A percentile compares a stretch with the other conserved stretches of the same genome.
phyloP scores from a whole-genome alignment of 495 filamentous ascomycete genomes.

The Talaromyces trachyspermus region DNA sequence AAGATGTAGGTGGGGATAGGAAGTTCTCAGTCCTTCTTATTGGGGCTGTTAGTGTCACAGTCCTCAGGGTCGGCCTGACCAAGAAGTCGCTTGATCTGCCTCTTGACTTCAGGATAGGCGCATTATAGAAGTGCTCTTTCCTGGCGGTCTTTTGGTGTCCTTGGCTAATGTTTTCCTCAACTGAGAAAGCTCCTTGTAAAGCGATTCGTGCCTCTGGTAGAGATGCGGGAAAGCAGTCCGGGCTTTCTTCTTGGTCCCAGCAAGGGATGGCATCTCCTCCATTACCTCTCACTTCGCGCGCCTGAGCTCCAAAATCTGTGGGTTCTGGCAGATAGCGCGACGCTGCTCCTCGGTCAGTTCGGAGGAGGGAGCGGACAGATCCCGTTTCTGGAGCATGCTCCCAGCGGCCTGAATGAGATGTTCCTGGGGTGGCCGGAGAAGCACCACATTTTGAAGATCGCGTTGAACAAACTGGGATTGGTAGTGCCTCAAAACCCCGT shows the following conservation, averaged over 20 bases:
- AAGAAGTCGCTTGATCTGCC: conserved; percentile 23
- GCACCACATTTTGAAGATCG: conserved; percentile 22
- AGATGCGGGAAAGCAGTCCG: conserved; percentile 16
- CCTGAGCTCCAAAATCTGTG: conserved; percentile 17
- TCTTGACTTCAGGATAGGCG: conserved; percentile 21
- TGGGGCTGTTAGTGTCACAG: too few relatives aligned
- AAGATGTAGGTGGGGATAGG: too few relatives aligned
- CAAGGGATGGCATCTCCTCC: conserved; percentile 23
- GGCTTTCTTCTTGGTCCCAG: conserved; percentile 18
- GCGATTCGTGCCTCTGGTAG: conserved; percentile 17
- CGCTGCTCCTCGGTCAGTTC: conserved; percentile 19
- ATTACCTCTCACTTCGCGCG: conserved; percentile 24
- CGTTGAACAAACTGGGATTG: conserved; percentile 21
- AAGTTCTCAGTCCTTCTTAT: too few relatives aligned
- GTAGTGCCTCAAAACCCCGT: conserved; percentile 23
- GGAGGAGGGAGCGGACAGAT: conserved; percentile 14
- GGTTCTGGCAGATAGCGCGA: conserved; percentile 18
- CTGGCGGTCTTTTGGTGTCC: conserved; percentile 20
- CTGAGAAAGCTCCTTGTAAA: conserved; percentile 17
- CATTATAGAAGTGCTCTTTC: conserved; percentile 23
- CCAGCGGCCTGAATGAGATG: conserved; percentile 12
- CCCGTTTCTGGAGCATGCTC: conserved; percentile 21
- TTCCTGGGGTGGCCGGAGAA: conserved; percentile 19
- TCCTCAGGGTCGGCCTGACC: too few relatives aligned
- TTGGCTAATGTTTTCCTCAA: conserved; percentile 18